Evolutionary conservation across 2,329 filamentous ascomycete species (phyloP).

Genomic region (Penicillium verrucosum): DNA sequence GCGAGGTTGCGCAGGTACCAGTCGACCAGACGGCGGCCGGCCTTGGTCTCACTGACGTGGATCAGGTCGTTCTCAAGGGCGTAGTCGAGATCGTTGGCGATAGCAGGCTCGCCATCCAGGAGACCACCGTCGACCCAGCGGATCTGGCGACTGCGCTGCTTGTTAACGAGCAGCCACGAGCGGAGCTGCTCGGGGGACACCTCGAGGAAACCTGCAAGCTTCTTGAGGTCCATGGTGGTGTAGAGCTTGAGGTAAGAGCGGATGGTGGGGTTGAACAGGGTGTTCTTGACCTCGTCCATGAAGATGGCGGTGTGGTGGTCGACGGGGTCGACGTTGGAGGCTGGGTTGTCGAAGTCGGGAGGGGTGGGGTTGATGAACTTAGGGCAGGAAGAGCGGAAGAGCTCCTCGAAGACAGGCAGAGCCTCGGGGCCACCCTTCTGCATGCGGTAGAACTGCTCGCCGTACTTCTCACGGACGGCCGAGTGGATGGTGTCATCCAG

Average conservation of each 20-base stretch:
- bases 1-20: slow-evolving; percentile 98
- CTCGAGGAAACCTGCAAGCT: slow-evolving; percentile 94
- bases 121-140: slow-evolving; percentile 89
- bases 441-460: slow-evolving; percentile 94
- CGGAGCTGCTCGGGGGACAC: slow-evolving; percentile 94
- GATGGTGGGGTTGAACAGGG: slow-evolving; percentile 95
- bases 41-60: slow-evolving; percentile 98
- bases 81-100: slow-evolving; percentile 94
- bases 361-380: slow-evolving; percentile 99
- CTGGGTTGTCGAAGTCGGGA: slow-evolving; percentile 95
- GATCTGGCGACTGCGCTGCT: slow-evolving; percentile 95
- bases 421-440: slow-evolving; percentile 94
- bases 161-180: slow-evolving; percentile 92
- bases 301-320: slow-evolving; percentile 97
- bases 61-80: slow-evolving; percentile 95
- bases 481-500: slow-evolving; percentile 99
- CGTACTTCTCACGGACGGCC: slow-evolving; percentile 96
- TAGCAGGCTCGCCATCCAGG: slow-evolving; percentile 87
- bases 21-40: slow-evolving; percentile 92
- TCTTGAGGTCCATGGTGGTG: slow-evolving; percentile 99
- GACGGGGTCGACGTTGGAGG: slow-evolving; percentile 91
- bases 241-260: slow-evolving; percentile 99
- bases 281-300: slow-evolving; percentile 99
- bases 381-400: slow-evolving; percentile 96
- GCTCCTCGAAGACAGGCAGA: slow-evolving; percentile 94